phyloP scores from a whole-genome alignment of 2,329 filamentous ascomycete species.

The Fusarium anguioides region DNA sequence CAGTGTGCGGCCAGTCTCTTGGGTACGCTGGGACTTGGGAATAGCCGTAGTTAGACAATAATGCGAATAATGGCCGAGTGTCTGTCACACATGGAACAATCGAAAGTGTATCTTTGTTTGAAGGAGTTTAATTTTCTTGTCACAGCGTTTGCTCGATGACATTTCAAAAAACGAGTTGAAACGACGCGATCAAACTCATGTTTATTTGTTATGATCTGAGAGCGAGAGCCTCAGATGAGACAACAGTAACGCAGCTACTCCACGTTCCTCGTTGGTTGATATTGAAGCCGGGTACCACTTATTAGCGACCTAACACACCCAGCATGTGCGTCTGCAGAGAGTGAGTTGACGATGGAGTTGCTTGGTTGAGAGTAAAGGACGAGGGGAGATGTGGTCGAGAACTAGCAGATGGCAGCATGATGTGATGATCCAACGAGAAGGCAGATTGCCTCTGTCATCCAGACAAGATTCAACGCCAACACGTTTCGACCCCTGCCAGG shows the following conservation, averaged over 20 bases:
- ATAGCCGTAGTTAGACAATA: constrained; percentile 29
- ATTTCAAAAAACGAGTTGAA: constrained; percentile 8
- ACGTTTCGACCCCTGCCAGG: constrained; percentile 34
- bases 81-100: constrained; percentile 24
- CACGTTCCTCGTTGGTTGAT: constrained; percentile 23
- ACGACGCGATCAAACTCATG: constrained; percentile 36
- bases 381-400: constrained; percentile 17
- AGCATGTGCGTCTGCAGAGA: constrained; percentile 31
- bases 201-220: constrained; percentile 44
- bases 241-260: constrained; percentile 27
- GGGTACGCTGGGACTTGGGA: constrained; percentile 20
- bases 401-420: constrained; percentile 23
- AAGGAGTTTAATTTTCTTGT: constrained; percentile 13
- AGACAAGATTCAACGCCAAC: constrained; percentile 19
- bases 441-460: constrained; percentile 16
- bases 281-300: constrained; percentile 29
- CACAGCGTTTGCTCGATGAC: constrained; percentile 18
- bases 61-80: constrained; percentile 17
- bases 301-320: constrained; percentile 22
- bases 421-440: constrained; percentile 34
- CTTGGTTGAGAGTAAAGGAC: constrained; percentile 31
- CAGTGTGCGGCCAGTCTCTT: constrained; percentile 33
- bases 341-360: constrained; percentile 29
- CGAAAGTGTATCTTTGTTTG: constrained; percentile 10
- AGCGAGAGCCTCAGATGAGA: constrained; percentile 34